Evolutionary conservation across 1,284 basidiomycete species (phyloP).

Genomic region (Afroboletus lepidellus): DNA sequence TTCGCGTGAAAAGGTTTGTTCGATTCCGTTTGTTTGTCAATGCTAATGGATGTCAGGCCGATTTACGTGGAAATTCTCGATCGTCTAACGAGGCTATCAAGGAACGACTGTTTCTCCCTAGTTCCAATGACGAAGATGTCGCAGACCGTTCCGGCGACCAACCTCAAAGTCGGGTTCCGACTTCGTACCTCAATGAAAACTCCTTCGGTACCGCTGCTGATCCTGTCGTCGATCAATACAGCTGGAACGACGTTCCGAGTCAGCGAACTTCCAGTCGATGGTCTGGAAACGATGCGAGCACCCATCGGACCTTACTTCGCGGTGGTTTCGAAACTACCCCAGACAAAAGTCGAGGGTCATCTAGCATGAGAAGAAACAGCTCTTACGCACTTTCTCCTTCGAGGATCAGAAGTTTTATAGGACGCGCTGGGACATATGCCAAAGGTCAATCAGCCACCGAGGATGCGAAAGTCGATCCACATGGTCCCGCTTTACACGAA

Average conservation of each 20-base stretch:
- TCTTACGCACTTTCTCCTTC: slow-evolving; percentile 27
- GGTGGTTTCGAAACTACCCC: background rate
- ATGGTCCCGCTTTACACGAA: background rate
- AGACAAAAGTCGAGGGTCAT: background rate
- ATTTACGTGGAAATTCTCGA: background rate
- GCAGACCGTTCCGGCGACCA: background rate
- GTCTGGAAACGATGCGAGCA: slow-evolving; percentile 8
- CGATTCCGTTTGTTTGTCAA: background rate
- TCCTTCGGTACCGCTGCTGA: slow-evolving; percentile 33
- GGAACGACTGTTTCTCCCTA: slow-evolving; percentile 20
- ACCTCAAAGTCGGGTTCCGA: background rate
- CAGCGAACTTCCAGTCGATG: slow-evolving; percentile 5
- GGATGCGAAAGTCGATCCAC: background rate
- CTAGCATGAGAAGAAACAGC: slow-evolving; percentile 2
- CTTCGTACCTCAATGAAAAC: slow-evolving; percentile 23
- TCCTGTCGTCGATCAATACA: slow-evolving; percentile 5
- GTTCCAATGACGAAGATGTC: slow-evolving; percentile 16
- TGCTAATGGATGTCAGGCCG: slow-evolving; percentile 14
- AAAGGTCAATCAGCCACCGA: background rate
- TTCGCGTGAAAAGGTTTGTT: slow-evolving; percentile 22
- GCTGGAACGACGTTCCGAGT: slow-evolving; percentile 34
- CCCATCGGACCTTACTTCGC: background rate
- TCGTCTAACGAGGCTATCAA: background rate
- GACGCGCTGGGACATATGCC: background rate
- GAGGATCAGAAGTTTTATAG: slow-evolving; percentile 26